Conservation (phyloP, 2,329 filamentous ascomycete genomes). For the Colletotrichum kahawae region DNA sequence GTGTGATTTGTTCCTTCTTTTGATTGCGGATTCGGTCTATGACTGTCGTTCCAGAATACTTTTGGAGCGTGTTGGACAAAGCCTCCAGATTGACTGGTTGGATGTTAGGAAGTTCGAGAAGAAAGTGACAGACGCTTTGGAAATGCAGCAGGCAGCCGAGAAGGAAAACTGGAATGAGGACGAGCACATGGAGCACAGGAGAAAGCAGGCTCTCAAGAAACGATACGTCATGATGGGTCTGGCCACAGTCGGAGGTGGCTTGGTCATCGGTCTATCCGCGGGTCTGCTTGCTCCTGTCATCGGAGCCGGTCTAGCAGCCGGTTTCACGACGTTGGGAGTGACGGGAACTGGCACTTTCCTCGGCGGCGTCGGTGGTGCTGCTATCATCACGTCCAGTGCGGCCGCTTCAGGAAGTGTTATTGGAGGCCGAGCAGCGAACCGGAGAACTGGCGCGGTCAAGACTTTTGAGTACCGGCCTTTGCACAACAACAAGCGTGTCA, state of each 20-base stretch:
- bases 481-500: constrained; percentile 97
- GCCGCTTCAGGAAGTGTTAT: constrained; percentile 88
- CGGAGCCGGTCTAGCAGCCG: constrained; percentile 89
- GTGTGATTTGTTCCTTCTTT: constrained; percentile 90
- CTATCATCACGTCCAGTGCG: constrained; percentile 89
- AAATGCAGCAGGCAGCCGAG: constrained; percentile 94
- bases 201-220: constrained; percentile 80
- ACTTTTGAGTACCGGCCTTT: constrained; percentile 97
- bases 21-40: constrained; percentile 96
- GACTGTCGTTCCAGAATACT: constrained; percentile 86
- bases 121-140: constrained; percentile 91
- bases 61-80: constrained; percentile 80
- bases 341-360: constrained; percentile 88
- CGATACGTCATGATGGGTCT: constrained; percentile 96
- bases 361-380: constrained; percentile 89
- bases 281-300: constrained; percentile 92
- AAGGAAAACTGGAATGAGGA: constrained; percentile 99
- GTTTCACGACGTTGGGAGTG: constrained; percentile 94
- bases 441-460: constrained; percentile 88
- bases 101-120: constrained; percentile 98
- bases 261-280: constrained; percentile 94
- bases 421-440: constrained; percentile 81
- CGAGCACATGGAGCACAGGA: constrained; percentile 85
- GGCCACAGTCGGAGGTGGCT: constrained; percentile 90
- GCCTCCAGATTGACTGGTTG: constrained; percentile 83